Conservation (phyloP, 768 basidiomycete species). For the Serendipita sp. region DNA sequence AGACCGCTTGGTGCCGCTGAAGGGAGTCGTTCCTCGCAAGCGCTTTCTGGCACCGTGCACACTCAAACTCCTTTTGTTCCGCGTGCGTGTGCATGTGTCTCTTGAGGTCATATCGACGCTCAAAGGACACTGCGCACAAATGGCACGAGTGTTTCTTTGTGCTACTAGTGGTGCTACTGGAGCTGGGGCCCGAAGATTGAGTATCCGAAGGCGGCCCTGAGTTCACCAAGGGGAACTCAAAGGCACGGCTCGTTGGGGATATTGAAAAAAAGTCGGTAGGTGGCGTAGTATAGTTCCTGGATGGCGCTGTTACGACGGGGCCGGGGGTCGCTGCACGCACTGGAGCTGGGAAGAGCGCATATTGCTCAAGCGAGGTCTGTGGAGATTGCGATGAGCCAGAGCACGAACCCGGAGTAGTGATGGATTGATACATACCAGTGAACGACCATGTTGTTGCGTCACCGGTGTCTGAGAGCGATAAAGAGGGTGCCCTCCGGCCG, state of each 20-base stretch:
- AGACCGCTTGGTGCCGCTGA: background rate
- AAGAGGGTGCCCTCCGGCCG: too few species aligned
- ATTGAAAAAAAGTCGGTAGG: too few species aligned
- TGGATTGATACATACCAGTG: too few species aligned
- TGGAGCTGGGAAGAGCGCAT: background rate
- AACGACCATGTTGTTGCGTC: too few species aligned
- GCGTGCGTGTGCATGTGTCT: background rate
- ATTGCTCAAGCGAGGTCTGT: background rate
- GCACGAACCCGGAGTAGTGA: too few species aligned
- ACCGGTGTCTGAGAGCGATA: too few species aligned
- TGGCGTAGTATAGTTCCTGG: too few species aligned
- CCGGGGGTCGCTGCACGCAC: background rate
- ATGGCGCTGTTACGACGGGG: background rate
- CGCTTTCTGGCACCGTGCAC: background rate
- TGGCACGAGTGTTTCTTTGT: background rate
- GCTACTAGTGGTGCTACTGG: background rate
- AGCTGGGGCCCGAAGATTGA: too few species aligned
- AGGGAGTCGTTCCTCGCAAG: conserved; percentile 4
- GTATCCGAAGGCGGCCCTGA: too few species aligned
- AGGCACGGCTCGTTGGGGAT: too few species aligned
- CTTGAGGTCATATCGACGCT: conserved; percentile 3
- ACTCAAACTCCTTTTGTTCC: background rate
- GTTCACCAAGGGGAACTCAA: too few species aligned
- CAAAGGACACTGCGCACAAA: background rate
- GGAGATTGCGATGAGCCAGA: too few species aligned